Conservation (phyloP, 1,284 basidiomycete genomes). For the Tremellales sp. region DNA sequence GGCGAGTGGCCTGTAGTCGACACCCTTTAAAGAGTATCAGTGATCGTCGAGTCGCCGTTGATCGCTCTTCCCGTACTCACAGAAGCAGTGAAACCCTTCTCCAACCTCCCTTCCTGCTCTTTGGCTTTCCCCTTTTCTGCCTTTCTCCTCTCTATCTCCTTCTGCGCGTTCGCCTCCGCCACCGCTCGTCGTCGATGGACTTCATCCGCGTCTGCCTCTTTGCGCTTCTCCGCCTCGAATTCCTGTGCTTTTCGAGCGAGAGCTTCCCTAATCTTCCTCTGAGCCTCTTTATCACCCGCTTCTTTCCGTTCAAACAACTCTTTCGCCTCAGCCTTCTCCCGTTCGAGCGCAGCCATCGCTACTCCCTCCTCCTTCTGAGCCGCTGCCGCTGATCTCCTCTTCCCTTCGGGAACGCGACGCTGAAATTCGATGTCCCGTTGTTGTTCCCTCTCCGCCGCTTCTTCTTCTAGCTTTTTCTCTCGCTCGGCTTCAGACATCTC, state of each 20-base stretch:
- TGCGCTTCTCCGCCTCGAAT: background rate
- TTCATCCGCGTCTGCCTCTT: background rate
- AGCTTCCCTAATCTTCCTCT: too few species aligned
- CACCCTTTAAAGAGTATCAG: background rate
- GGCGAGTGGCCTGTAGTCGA: constrained; percentile 11
- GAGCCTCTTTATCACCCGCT: too few species aligned
- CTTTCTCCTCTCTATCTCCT: background rate
- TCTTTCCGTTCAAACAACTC: too few species aligned
- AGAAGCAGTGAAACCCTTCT: background rate
- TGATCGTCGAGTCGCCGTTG: background rate
- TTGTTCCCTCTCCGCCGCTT: too few species aligned
- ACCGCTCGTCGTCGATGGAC: background rate
- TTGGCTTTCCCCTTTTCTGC: background rate
- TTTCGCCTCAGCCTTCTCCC: too few species aligned
- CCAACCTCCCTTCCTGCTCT: constrained; percentile 1
- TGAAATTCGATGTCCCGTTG: too few species aligned
- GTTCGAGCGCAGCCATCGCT: too few species aligned
- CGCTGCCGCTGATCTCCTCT: too few species aligned
- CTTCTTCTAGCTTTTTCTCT: too few species aligned
- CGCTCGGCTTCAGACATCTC: too few species aligned
- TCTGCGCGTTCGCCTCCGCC: background rate
- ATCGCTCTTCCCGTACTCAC: constrained; percentile 12
- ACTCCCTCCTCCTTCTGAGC: too few species aligned
- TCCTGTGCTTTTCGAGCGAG: background rate
- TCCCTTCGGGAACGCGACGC: too few species aligned